These are phyloP conservation scores for Holtermannia corniformis DNA, from an alignment of 768 basidiomycete genomes.

Conservation along the genomic window DNA sequence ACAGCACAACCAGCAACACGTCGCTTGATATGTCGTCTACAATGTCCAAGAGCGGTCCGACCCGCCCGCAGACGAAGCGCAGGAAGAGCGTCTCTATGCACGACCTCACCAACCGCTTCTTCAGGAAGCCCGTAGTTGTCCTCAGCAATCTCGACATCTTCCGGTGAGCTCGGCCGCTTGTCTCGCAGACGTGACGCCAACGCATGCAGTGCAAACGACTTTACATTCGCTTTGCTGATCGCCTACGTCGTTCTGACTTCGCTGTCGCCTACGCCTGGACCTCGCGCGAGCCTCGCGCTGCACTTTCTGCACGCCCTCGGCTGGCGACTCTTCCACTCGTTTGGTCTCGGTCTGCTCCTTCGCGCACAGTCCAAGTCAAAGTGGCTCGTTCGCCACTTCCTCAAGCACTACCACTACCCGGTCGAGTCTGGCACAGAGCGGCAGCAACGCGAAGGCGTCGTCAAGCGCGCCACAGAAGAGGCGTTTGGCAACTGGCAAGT, in stretches of 20 bases:
- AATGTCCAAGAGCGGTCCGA: background rate
- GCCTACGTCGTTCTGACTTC: constrained; percentile 55
- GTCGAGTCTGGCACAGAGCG: constrained; percentile 5
- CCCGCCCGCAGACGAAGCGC: constrained; percentile 5
- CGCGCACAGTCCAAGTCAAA: constrained; percentile 75
- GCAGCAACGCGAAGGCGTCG: constrained; percentile 50
- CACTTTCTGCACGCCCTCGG: constrained; percentile 72
- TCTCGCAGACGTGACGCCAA: background rate
- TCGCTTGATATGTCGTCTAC: constrained; percentile 1
- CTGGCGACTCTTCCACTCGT: constrained; percentile 81
- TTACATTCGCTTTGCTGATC: constrained; percentile 66
- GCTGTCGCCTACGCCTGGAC: constrained; percentile 54
- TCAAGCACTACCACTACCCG: constrained; percentile 85
- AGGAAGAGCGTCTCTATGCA: constrained; percentile 57
- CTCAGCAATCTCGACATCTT: constrained; percentile 74
- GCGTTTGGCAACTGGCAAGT: constrained; percentile 94
- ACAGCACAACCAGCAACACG: constrained; percentile 19
- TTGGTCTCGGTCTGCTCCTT: constrained; percentile 75
- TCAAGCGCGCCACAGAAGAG: constrained; percentile 73
- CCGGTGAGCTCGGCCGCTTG: constrained; percentile 50
- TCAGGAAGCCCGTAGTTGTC: constrained; percentile 74
- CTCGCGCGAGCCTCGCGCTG: constrained; percentile 47
- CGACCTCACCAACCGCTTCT: constrained; percentile 81
- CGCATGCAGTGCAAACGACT: constrained; percentile 63
- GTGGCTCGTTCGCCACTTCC: constrained; percentile 83